Base-by-base conservation (phyloP, 768 basidiomycete species). In the Phanerodontia chrysosporium region DNA sequence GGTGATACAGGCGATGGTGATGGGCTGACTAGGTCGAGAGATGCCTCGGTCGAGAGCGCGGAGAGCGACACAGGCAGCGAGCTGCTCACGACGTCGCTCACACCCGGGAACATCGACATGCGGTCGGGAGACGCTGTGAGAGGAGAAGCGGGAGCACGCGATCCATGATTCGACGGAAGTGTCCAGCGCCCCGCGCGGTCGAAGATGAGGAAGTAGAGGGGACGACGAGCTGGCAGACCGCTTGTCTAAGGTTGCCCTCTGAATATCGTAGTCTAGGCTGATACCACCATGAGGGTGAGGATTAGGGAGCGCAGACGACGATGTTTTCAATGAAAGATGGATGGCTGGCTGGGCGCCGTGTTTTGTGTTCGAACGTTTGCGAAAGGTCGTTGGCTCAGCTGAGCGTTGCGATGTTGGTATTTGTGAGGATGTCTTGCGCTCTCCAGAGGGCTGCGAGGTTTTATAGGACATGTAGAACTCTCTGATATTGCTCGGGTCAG, bases 311-410 rank as follows among this genome's bases (percentile, higher is more conserved):
- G 48, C 36, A 10, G 18, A 18, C 9, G 55, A 51, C 4, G 55
- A 51, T 30, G 55, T 51, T 42, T 59, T 59, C 45, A 56, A n/a
- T 1, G 54, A 56, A 21, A 57, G 60, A 46, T 61, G 60, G 27
- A 61, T 51, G 12, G 55, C 48, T 1, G 60, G 60, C 21, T 18
- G 49, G 10, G 36, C 24, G n/a, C 54, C 45, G 29, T 55, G 39
- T 57, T 30, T 45, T 35, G 60, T 61, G 28, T 61, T 61, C 3
- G 60, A 57, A 9, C 60, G 60, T 24, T 51, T 51, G 24, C 60
- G 54, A 29, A 29, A 39, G 21, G 53, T 27, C 22, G 36, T 8
- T 25, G 28, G 49, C 30, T 28, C 30, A 16, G 28, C 16, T 10
- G 49, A 30, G 22, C 18, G 29, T 35, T 32, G 30, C 27, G n/a